Conservation (phyloP, 768 basidiomycete species). For the Hygrocybe coccinea region DNA sequence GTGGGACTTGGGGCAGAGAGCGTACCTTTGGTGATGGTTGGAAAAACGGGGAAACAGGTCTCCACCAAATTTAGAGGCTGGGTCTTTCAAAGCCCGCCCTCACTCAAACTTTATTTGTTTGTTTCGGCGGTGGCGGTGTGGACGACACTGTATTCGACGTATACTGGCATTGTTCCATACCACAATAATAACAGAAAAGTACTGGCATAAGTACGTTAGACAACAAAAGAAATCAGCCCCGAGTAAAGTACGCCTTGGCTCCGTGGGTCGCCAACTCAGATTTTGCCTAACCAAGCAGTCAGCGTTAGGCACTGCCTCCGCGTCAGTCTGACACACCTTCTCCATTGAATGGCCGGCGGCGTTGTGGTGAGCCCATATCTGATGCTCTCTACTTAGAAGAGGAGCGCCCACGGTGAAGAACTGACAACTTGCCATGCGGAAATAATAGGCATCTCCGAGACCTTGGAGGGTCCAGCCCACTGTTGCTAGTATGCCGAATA, state of each 20-base stretch:
- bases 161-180: background rate
- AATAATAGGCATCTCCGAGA: slow-evolving; percentile 73
- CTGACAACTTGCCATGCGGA: slow-evolving; percentile 56
- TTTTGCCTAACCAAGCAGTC: slow-evolving; percentile 57
- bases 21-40: slow-evolving; percentile 57
- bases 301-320: background rate
- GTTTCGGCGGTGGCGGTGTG: background rate
- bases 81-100: slow-evolving; percentile 42
- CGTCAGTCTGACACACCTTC: slow-evolving; percentile 48
- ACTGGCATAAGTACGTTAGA: slow-evolving; percentile 8
- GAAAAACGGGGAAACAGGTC: slow-evolving; percentile 48
- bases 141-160: background rate
- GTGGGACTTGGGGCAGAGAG: slow-evolving; percentile 14
- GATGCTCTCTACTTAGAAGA: slow-evolving; percentile 6
- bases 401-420: slow-evolving; percentile 3
- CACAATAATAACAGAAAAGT: slow-evolving; percentile 10
- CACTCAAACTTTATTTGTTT: background rate
- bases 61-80: slow-evolving; percentile 30
- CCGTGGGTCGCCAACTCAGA: slow-evolving; percentile 78
- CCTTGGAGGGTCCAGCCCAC: slow-evolving; percentile 88
- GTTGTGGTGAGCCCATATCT: slow-evolving; percentile 76
- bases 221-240: slow-evolving; percentile 46
- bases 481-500: slow-evolving; percentile 76
- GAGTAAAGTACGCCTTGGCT: slow-evolving; percentile 82
- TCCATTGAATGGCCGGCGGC: slow-evolving; percentile 85